Evolutionary conservation across 1,284 basidiomycete genomes (phyloP), one percentile per base, ranked within the genome.

Genomic region (Rhodofomes roseus): DNA sequence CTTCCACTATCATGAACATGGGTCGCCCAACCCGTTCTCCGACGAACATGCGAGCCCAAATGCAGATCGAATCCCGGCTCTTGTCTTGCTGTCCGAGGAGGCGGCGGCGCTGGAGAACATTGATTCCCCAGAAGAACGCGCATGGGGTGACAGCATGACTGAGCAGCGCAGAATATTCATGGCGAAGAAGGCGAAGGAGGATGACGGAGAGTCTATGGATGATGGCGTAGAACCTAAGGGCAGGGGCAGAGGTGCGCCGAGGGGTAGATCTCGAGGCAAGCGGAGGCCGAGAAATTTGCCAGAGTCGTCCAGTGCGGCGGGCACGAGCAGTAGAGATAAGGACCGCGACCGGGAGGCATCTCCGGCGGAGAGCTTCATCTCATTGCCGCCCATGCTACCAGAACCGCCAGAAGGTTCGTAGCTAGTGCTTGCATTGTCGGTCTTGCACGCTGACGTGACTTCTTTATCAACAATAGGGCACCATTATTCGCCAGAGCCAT

Each of bases 1-100:
- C 58, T 91, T 86, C 70, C 80, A 91, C 68, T 92, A 93, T 70
- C 77, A 92, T 59, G 91, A 93, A 72, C 77, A 77, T 48, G 75
- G 82, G 8, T 73, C 74, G 4, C 71, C 75, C 22, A 92, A 91
- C 68, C 90, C 90, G 4, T 92, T 86, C 67, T 79, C 81, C 43
- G 87, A 90, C 64, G 75, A 79, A 9, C 78, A 80, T 65, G 79
- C 87, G 3, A 74, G 73, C 57, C 4, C 31, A 34, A 69, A 83
- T 65, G 74, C 77, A 0, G 81, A 81, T 27, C 83, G 81, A 67
- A 82, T 84, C 36, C 89, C 90, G 1, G 70, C 71, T 54, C 71
- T 92, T 44, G 75, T 77, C 54, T 72, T 71, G 14, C 73, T 90
- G 37, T 77, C 79, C 16, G 73, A 76, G 16, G 71, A 77, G 50